phyloP scores from a whole-genome alignment of 495 filamentous ascomycete genomes.

The Tuber calosporum region DNA sequence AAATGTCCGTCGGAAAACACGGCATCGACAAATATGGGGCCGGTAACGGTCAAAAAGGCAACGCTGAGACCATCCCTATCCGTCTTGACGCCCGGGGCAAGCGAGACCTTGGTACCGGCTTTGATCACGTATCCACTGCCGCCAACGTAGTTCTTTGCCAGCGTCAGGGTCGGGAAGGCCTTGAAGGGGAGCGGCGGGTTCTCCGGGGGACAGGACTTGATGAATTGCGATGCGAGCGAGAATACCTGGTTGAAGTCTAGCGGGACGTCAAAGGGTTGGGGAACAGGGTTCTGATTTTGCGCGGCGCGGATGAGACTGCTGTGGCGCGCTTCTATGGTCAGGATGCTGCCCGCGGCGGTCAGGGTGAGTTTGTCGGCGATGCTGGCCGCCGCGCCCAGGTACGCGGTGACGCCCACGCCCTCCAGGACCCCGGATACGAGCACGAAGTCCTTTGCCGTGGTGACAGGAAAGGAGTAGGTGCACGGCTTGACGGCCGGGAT shows the following conservation, averaged over 20 bases:
- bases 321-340: conserved; percentile 58
- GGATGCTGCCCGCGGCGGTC: conserved; percentile 56
- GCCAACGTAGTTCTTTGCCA: conserved; percentile 1
- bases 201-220: conserved; percentile 50
- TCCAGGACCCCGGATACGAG: conserved; percentile 52
- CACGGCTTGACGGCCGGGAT: conserved; percentile 49
- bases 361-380: conserved; percentile 51
- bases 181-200: conserved; percentile 54
- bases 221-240: conserved; percentile 56
- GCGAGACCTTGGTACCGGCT: conserved; percentile 16
- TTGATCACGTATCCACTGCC: conserved; percentile 10
- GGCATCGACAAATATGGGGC: conserved; percentile 39
- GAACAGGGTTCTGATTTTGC: conserved; percentile 48
- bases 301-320: conserved; percentile 53
- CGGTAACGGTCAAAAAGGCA: conserved; percentile 45
- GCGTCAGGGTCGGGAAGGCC: conserved; percentile 50
- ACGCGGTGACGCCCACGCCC: conserved; percentile 53
- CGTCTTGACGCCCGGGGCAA: conserved; percentile 5
- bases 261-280: conserved; percentile 54
- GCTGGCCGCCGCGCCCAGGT: conserved; percentile 56
- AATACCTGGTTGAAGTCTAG: conserved; percentile 55
- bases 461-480: conserved; percentile 54
- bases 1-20: conserved; percentile 18
- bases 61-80: conserved; percentile 35
- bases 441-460: conserved; percentile 47